Evolutionary conservation across 495 filamentous ascomycete species (phyloP).

Genomic region (Neurospora sp.): DNA sequence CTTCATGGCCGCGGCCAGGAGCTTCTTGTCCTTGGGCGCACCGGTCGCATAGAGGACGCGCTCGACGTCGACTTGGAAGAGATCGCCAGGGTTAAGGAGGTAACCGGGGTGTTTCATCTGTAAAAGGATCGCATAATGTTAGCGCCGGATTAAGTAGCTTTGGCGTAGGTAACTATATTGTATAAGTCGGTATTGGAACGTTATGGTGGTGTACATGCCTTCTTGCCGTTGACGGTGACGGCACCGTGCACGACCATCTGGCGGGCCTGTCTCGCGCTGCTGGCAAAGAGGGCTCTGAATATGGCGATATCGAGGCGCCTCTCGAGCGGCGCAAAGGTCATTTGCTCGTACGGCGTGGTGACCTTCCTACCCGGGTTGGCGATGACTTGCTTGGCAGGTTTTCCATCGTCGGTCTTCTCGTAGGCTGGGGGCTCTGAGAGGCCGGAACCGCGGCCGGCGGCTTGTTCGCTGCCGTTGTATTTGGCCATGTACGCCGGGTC

Average conservation of each 20-base stretch:
- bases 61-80: conserved; percentile 90
- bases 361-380: background rate
- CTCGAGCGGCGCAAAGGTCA: conserved; percentile 87
- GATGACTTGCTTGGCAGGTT: background rate
- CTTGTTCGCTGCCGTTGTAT: conserved; percentile 69
- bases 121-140: background rate
- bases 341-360: conserved; percentile 75
- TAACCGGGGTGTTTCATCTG: conserved; percentile 91
- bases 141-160: background rate
- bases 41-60: conserved; percentile 83
- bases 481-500: conserved; percentile 61
- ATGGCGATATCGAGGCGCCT: conserved; percentile 84
- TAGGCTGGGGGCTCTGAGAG: background rate
- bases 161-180: background rate
- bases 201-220: conserved; percentile 43
- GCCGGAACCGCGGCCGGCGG: conserved; percentile 75
- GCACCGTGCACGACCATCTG: conserved; percentile 89
- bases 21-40: conserved; percentile 26
- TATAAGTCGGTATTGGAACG: background rate
- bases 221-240: conserved; percentile 93
- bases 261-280: conserved; percentile 85
- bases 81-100: conserved; percentile 91
- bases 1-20: conserved; percentile 1
- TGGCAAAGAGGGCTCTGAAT: conserved; percentile 87
- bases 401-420: background rate